Evolutionary conservation across 1,139 yeast species (phyloP), one percentile per base, ranked within the genome.

Genomic region (Debaryomyces coudertii): DNA sequence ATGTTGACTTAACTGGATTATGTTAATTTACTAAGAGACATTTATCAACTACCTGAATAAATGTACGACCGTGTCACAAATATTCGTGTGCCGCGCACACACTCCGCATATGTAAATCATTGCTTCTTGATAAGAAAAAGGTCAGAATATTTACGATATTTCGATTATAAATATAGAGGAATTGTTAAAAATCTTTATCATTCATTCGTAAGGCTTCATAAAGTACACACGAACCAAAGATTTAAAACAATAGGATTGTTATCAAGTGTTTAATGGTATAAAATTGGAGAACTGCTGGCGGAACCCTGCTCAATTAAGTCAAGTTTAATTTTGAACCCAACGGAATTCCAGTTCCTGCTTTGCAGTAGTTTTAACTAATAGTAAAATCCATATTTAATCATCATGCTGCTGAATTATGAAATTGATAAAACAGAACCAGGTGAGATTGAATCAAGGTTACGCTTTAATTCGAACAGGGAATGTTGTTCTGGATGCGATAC

Each of bases 21-120:
- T 11, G 20, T 15, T 12, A 9, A 7, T 2, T 15, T 7, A 3
- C 22, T 18, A 5, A 15, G 11, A 5, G 18, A 18, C 18, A 33
- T 33, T n/a, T 33, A 33, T 20, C 36, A 33, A 11, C 36, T 33
- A 31, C 8, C 38, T n/a, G n/a, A 23, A 35, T 12, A 20, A 35
- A 22, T 35, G 18, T 35, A 35, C 36, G 25, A 33, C 20, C 38
- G 38, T 35, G 28, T 28, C 30, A 38, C 25, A 38, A 27, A 12
- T 33, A 33, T 38, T 38, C 33, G 28, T 38, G 41, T 28, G 41
- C 27, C 25, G 34, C 34, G 41, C 41, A 38, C 41, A 38, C 31
- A 14, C 34, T 35, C 28, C 38, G 25, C 41, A 38, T 37, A 37
- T n/a, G n/a, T 23, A n/a, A 25, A 38, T 29, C 34, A 25, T 20